These are phyloP conservation scores for Blepharisma undulans DNA, from an alignment of 169 alveolate species.

Conservation along the genomic window DNA sequence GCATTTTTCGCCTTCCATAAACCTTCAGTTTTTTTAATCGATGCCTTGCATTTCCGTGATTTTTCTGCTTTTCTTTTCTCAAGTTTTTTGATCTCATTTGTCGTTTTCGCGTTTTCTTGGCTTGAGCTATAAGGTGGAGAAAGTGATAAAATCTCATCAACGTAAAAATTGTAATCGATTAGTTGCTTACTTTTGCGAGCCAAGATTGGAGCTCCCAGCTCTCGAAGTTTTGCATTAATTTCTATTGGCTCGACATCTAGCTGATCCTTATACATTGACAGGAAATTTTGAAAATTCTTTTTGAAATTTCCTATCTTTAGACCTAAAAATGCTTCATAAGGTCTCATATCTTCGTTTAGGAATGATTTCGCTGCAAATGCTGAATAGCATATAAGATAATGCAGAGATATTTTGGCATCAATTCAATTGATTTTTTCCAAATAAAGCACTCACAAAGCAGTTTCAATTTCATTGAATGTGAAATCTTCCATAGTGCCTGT, in stretches of 20 bases:
- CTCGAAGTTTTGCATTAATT: not conserved
- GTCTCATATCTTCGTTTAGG: not conserved
- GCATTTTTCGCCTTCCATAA: not conserved
- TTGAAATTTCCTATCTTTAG: not conserved
- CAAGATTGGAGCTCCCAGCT: not conserved
- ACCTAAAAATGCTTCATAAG: not conserved
- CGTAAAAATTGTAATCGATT: not conserved
- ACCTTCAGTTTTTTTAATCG: not conserved
- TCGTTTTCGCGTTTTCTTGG: not conserved
- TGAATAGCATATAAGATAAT: not conserved
- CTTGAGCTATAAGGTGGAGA: not conserved
- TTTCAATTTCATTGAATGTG: not conserved
- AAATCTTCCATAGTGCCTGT: not conserved
- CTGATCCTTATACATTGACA: not conserved
- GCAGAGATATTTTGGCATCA: not conserved
- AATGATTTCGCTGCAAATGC: not conserved
- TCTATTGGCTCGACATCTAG: not conserved
- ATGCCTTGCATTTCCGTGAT: not conserved
- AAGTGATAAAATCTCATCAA: not conserved
- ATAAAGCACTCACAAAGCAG: not conserved
- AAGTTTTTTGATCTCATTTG: too few species aligned
- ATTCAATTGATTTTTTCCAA: not conserved
- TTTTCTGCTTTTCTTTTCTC: not conserved
- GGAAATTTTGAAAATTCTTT: not conserved
- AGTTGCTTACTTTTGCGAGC: not conserved